A percentile compares a stretch with the other conserved stretches of the same genome.
Evolutionary conservation across 805 yeast species (phyloP).

Genomic region (Nakazawaea pomicola): DNA sequence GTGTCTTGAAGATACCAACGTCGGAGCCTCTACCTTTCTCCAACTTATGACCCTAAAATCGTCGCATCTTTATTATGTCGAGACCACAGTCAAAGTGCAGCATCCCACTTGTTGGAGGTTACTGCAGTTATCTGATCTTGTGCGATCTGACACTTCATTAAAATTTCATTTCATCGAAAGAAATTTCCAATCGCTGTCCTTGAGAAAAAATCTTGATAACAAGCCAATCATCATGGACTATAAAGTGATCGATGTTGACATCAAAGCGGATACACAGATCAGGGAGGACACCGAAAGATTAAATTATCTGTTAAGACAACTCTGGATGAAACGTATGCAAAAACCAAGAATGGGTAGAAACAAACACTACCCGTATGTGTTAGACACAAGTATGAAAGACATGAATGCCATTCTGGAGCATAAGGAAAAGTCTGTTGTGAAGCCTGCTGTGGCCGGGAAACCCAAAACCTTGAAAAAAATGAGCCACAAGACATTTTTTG

Average conservation of each 20-base stretch:
- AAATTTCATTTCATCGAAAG: constrained; percentile 3
- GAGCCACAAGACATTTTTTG: constrained; percentile 4
- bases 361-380: not conserved
- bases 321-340: not conserved
- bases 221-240: constrained; percentile 1
- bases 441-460: too few relatives aligned
- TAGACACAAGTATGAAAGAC: too few relatives aligned
- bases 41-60: constrained; percentile 2
- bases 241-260: not conserved
- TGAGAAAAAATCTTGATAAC: not conserved
- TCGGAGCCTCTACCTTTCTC: not conserved
- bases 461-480: not conserved
- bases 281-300: not conserved
- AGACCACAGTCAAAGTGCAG: constrained; percentile 5
- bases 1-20: constrained; percentile 2
- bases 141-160: constrained; percentile 1
- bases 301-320: not conserved
- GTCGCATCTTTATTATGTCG: constrained; percentile 15
- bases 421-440: too few relatives aligned
- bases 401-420: too few relatives aligned
- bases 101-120: constrained; percentile 5
- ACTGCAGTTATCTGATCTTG: not conserved
- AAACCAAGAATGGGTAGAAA: too few relatives aligned
- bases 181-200: constrained; percentile 3
- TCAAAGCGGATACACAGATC: too few relatives aligned